Evolutionary conservation across 139 green algal species (phyloP), one percentile per base, ranked within the genome.

Genomic region (Chlorella sp.): DNA sequence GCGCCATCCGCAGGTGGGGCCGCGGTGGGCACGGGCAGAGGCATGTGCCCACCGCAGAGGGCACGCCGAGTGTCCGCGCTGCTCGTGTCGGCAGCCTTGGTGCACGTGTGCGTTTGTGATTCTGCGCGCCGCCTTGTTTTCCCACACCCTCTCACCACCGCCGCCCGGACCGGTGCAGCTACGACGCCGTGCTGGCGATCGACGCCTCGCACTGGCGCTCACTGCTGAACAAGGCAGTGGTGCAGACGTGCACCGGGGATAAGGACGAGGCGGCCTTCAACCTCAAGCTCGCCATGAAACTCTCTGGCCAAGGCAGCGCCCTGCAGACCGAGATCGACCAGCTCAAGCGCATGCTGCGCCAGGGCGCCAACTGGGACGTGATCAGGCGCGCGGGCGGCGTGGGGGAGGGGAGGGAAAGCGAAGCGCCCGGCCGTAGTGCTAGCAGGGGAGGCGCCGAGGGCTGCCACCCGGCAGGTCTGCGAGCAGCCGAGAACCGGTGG

Each of bases 181-280:
- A 94, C 64, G 69, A 90, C 48, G 42, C 56, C 17, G 81, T 92
- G 61, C 67, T 93, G 56, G 40, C 31, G 19, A 51, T 82, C 1
- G 65, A 86, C 33, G 72, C 80, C 29, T 60, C 59, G 19, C 71
- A 92, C 76, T 93, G 88, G 88, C 74, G 80, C 33, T 83, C 77
- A 21, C 66, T 87, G 80, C 85, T 93, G 27, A 93, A 94, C 75
- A 82, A 83, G 43, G 81, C 86, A 25, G 86, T 94, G 43, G 81
- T 84, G 45, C 79, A 91, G 50, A 77, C 87, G 12, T 86, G 79
- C 23, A 65, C 74, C 29, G 81, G 77, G 15, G 51, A 78, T 14
- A 68, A 77, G 69, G 77, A 86, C 23, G 80, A 82, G 31, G 88
- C 88, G 14, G 55, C 79, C 43, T 59, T 72, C 38, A 74, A 87